phyloP scores from a whole-genome alignment of 1,284 basidiomycete genomes.

The Binderoboletus segoi region DNA sequence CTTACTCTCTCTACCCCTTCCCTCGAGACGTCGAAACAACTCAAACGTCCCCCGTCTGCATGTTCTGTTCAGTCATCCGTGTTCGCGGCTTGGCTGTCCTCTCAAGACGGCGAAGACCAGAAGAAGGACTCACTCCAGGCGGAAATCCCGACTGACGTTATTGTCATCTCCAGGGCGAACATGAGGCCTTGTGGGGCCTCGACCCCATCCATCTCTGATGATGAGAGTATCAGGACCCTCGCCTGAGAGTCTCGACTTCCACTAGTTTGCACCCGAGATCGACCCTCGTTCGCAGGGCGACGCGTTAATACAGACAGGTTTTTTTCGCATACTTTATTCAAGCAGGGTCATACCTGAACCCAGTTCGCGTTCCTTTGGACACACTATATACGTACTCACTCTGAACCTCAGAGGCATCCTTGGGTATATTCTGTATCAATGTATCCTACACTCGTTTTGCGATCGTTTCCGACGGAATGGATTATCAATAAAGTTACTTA shows the following conservation, averaged over 20 bases:
- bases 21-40: neutral
- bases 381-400: no score
- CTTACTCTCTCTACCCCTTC: neutral
- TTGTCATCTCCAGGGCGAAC: slow-evolving; percentile 1
- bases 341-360: no score
- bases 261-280: neutral
- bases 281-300: neutral
- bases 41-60: neutral
- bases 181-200: neutral
- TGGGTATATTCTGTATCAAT: no score
- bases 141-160: neutral
- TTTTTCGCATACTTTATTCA: no score
- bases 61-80: slow-evolving; percentile 7
- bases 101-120: neutral
- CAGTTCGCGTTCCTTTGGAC: no score
- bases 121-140: neutral
- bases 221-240: neutral
- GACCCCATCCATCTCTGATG: neutral
- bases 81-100: slow-evolving; percentile 10
- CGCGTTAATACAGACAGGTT: neutral
- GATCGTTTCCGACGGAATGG: no score
- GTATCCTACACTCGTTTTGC: no score
- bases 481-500: no score
- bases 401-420: no score
- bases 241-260: neutral